Base-by-base conservation (phyloP, 805 yeast genomes). In the Sugiyamaella smithiae region DNA sequence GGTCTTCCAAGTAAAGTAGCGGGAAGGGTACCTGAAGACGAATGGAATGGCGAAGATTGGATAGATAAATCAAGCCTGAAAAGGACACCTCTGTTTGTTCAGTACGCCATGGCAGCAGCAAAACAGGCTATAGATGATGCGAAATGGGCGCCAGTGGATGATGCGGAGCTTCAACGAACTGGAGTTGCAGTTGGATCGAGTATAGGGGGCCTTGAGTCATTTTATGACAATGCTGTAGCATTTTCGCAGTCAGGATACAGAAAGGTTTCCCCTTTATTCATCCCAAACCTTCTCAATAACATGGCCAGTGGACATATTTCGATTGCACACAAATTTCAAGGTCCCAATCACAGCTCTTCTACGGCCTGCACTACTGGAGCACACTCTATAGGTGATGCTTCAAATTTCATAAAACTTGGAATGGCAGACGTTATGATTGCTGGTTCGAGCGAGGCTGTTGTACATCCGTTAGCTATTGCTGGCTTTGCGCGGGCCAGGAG, bases 311-410 rank as follows among this genome's bases (percentile, higher is more conserved):
- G 98, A 2, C 82, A 88, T 52, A 79, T 93, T 5, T 84, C 96
- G 5, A 90, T 93, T 49, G 75, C 79, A 54, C 79, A 81, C 58
- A 85, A 85, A 1, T 69, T 89, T 33, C 71, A 77, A 57, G 99
- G 99, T 0, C 95, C 96, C 1, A 79, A 86, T 37, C 97, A 90
- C 62, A 72, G 95, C 0, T 93, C 82, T 0, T 78, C 96, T 1
- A 89, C 98, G 0, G 99, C 99, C 0, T 93, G 99, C 71, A 96
- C 99, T 3, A 89, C 99, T 0, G 99, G 99, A 0, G 78, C 85
- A 24, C 95, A 93, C 61, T 78, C 97, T 0, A 83, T 93, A 42
- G 98, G 98, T 2, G 99, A 93, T 63, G 97, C 97, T 0, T 78
- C 74, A 56, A 78, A 90, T 59, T 83, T 90, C 58, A 87, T 93